These are phyloP conservation scores for Tolypocladium endophyticum DNA, from an alignment of 2,329 filamentous ascomycete genomes.

Conservation along the genomic window DNA sequence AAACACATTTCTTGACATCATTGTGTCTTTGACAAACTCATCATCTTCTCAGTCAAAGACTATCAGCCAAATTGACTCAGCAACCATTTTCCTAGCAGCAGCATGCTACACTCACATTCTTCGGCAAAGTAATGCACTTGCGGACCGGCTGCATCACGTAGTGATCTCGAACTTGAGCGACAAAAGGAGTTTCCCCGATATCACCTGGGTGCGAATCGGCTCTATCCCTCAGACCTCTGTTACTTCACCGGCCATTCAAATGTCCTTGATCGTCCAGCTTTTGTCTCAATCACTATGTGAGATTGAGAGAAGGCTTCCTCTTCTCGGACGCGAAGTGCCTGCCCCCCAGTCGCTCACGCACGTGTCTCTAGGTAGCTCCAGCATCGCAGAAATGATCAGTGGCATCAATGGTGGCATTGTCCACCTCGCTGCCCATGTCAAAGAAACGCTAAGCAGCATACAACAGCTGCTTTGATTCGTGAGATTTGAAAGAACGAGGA, in stretches of 20 bases:
- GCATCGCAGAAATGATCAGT: not conserved
- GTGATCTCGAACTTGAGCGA: not conserved
- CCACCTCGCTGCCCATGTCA: constrained; percentile 1
- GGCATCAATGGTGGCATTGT: not conserved
- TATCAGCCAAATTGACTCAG: not conserved
- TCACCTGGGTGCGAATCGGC: constrained; percentile 2
- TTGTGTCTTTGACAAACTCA: not conserved
- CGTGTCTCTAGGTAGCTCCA: not conserved
- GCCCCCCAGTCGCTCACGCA: not conserved
- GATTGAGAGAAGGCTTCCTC: constrained; percentile 2
- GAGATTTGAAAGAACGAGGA: not conserved
- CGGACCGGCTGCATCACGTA: not conserved
- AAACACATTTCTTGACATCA: constrained; percentile 1
- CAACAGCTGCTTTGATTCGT: not conserved
- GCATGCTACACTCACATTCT: constrained; percentile 3
- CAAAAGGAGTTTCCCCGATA: not conserved
- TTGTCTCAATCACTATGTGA: constrained; percentile 1
- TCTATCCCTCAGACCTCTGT: not conserved
- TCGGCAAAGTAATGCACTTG: constrained; percentile 1
- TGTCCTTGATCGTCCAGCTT: constrained; percentile 1
- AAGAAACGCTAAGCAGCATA: not conserved
- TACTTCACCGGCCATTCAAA: constrained; percentile 1
- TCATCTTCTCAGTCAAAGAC: not conserved
- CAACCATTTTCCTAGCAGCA: constrained; percentile 1
- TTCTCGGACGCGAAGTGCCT: not conserved